Conservation (phyloP, 1,284 basidiomycete species). For the Abortiporus biennis region DNA sequence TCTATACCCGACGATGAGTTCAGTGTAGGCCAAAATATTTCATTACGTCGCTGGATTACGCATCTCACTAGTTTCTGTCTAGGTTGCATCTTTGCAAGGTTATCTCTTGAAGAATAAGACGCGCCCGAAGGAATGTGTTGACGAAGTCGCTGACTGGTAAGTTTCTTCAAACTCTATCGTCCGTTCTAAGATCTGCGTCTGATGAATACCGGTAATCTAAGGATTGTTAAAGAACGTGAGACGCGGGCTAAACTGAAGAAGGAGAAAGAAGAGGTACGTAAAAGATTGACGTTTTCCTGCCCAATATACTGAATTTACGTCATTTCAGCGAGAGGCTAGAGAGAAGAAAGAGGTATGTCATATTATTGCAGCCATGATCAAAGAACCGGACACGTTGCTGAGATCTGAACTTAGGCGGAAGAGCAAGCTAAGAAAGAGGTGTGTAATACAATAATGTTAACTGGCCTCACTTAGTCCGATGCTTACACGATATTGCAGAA, state of each 20-base stretch:
- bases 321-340: slow-evolving; percentile 59
- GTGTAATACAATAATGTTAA: slow-evolving; percentile 3
- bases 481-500: slow-evolving; percentile 29
- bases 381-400: slow-evolving; percentile 1
- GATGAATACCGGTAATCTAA: slow-evolving; percentile 19
- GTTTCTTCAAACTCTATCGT: slow-evolving; percentile 11
- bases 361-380: not conserved
- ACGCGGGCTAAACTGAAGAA: slow-evolving; percentile 76
- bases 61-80: slow-evolving; percentile 5
- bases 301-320: slow-evolving; percentile 13
- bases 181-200: slow-evolving; percentile 6
- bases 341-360: slow-evolving; percentile 59
- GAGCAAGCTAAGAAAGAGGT: slow-evolving; percentile 37
- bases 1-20: slow-evolving; percentile 78
- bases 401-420: slow-evolving; percentile 22
- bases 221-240: slow-evolving; percentile 72
- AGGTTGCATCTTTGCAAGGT: slow-evolving; percentile 82
- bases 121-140: slow-evolving; percentile 72
- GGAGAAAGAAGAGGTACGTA: slow-evolving; percentile 72
- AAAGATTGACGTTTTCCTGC: slow-evolving; percentile 14
- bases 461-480: slow-evolving; percentile 5
- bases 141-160: slow-evolving; percentile 66
- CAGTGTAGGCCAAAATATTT: slow-evolving; percentile 45
- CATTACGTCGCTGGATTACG: not conserved
- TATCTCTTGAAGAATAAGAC: slow-evolving; percentile 83